Evolutionary conservation across 2,329 filamentous ascomycete genomes (phyloP), one percentile per base, ranked within the genome.

Genomic region (Lithohypha guttulata): DNA sequence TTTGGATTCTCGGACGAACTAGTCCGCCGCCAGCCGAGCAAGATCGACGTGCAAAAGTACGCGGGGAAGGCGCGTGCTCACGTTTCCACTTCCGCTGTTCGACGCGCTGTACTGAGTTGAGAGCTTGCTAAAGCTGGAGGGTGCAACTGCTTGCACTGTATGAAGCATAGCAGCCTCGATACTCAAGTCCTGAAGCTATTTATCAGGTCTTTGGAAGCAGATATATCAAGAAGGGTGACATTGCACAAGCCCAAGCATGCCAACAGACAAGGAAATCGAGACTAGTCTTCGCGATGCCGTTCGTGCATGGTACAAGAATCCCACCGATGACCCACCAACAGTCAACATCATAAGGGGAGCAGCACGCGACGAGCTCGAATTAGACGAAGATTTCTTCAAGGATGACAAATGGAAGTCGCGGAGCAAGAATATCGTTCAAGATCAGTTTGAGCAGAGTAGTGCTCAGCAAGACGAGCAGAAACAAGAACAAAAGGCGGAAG

Each of bases 351-450:
- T 77, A 35, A 70, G 75, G 34, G 51, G 60, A 20, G 64, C 64
- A 17, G 68, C 66, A 3, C 74, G 77, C 53, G 57, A 65, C 41
- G 55, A 65, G 34, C 55, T 79, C 8, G 64, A 62, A 21, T 57
- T 79, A 15, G 59, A 65, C 6, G 58, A 59, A 4, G 72, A 65
- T 2, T 78, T 75, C 50, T 68, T 77, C 49, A 79, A 73, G 50
- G 56, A 48, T n/a, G 50, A 51, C 1, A 51, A 53, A 3, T 80
- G 77, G 77, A 78, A 73, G 46, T 45, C 51, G 9, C 59, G 58
- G 41, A 76, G 71, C 53, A 72, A 73, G 44, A 44, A 59, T 2
- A 59, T 76, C 36, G 71, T 77, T 34, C 62, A 63, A 52, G 60
- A 64, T 41, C 64, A 76, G 59, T 64, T 72, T 52, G 66, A 55